Conservation (phyloP, 2,329 filamentous ascomycete genomes). For the Trichophyton mentagrophytes region DNA sequence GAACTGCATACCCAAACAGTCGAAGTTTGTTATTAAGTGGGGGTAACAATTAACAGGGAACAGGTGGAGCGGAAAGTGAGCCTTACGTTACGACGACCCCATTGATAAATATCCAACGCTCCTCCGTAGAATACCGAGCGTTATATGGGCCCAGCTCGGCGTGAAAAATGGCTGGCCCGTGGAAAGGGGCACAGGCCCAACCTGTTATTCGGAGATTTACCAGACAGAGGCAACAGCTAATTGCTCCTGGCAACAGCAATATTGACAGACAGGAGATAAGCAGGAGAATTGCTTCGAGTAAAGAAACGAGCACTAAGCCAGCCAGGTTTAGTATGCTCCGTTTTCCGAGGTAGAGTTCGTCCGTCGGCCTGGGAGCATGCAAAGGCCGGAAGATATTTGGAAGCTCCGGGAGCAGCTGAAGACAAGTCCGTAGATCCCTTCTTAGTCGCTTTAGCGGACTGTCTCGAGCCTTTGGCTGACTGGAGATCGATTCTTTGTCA, state of each 20-base stretch:
- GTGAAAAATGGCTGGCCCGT: conserved; percentile 7
- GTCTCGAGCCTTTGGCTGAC: conserved; percentile 10
- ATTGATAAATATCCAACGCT: conserved; percentile 15
- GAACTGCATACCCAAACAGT: conserved; percentile 21
- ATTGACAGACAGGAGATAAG: neutral
- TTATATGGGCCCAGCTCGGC: neutral
- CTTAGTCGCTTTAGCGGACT: conserved; percentile 9
- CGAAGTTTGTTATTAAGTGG: neutral
- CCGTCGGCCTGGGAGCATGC: neutral
- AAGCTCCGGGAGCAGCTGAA: conserved; percentile 8
- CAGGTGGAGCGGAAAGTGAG: neutral
- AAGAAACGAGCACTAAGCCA: conserved; percentile 6
- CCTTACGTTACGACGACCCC: conserved; percentile 13
- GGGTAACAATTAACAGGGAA: neutral
- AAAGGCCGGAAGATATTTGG: conserved; percentile 10
- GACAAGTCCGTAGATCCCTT: conserved; percentile 10
- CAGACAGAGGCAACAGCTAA: conserved; percentile 5
- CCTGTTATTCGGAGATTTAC: conserved; percentile 5
- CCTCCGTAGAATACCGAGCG: neutral
- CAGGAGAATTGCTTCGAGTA: conserved; percentile 7
- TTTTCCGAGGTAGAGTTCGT: conserved; percentile 10
- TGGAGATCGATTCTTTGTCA: conserved; percentile 8
- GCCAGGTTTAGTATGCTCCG: conserved; percentile 9
- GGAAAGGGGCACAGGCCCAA: conserved; percentile 9
- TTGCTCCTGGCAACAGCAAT: conserved; percentile 9